Evolutionary conservation across 2,329 filamentous ascomycete genomes (phyloP), one percentile per base, ranked within the genome.

Genomic region (Alternaria ethzedia): DNA sequence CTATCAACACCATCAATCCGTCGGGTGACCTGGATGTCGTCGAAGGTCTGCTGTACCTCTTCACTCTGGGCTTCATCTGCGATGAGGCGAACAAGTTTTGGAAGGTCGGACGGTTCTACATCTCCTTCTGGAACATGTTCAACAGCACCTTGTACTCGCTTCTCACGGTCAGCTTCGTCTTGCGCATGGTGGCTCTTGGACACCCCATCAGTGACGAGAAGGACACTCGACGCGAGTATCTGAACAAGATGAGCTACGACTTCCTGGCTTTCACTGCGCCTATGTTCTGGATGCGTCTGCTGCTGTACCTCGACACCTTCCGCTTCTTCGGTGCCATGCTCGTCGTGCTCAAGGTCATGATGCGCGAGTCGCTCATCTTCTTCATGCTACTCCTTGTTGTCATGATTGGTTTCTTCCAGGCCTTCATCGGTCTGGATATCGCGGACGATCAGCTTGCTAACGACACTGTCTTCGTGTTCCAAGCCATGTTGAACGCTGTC

Each of bases 271-370:
- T 97, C 79, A 90, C 90, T 4, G 94, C 96, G 0, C 96, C 96
- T 0, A 92, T 99, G 92, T 98, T 99, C 80, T 99, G 96, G 95
- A 91, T 90, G 76, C 91, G 96, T 5, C 86, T 99, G 63, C 83
- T 99, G 66, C 87, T 99, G 7, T 99, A 97, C 77, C 88, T 99
- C 17, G 96, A 99, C 80, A 93, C 91, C 0, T 88, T 97, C 85
- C 90, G 92, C 59, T 99, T 99, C 84, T 99, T 99, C 74, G 96
- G 96, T 23, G 94, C 95, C 54, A 99, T 99, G 96, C 87, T 99
- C 1, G 95, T 99, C 2, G 94, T 99, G 2, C 85, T 99, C 47
- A 97, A 98, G 79, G 83, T 85, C 69, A 85, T 87, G 85, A 86
- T 87, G 83, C 80, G 83, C 61, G 85, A 87, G 80, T 96, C 92